Base-by-base conservation (phyloP, 202 grass and related monocot species). In the Schoenoplectus tabernaemontani region DNA sequence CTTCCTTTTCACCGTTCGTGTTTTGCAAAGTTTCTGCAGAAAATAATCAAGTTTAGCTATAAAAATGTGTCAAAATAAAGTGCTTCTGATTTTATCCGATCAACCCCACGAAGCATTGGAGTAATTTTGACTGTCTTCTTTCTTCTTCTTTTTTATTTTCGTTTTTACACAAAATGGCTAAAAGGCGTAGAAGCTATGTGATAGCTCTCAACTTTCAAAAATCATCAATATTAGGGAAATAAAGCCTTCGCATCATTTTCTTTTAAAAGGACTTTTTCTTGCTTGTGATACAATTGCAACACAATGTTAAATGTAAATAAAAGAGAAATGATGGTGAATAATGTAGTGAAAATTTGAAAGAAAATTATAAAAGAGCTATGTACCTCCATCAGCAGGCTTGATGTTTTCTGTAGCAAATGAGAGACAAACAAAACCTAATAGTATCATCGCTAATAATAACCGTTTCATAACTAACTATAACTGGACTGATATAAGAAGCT, bases 301-400 rank as follows among this genome's bases (percentile, higher is more conserved):
- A 41, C 19, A 19, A 42, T 42, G 41, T 26, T 19, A 69, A 65
- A 38, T 38, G 62, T 17, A n/a, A 38, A 38, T 17, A 38, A 39
- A 39, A 65, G 15, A 68, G n/a, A 11, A 42, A 3, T 0, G 37
- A 43, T 42, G 16, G 43, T 42, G 64, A 68, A 23, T 23, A 68
- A 68, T 76, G 67, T 72, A 47, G 42, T 22, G 44, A 54, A 76
- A 76, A 56, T 9, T n/a, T n/a, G n/a, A n/a, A n/a, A n/a, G n/a
- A n/a, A n/a, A n/a, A n/a, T n/a, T n/a, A n/a, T n/a, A n/a, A n/a
- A n/a, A n/a, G n/a, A n/a, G 22, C n/a, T n/a, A n/a, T n/a, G 0
- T 79, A 79, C 77, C 77, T 79, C 58, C 77, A 34, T 64, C 17
- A 2, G 36, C 38, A 79, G 64, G 22, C 77, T 23, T 78, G 56